A percentile compares a stretch with the other conserved stretches of the same genome.
Evolutionary conservation across 164 flowering plant species (phyloP).

Genomic region (Vitis vinifera): ASM3070453v1 NC_081811.1:30905001-30905500

Average conservation of each 20-base stretch:
- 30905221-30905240: slow-evolving; percentile 94
- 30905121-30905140: slow-evolving; percentile 99
- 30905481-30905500: slow-evolving; percentile 98
- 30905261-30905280: slow-evolving; percentile 93
- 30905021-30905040: not conserved
- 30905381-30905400: slow-evolving; percentile 94
- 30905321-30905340: not conserved
- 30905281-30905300: not conserved
- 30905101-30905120: slow-evolving; percentile 98
- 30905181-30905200: slow-evolving; percentile 99
- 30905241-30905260: slow-evolving; percentile 85
- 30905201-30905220: slow-evolving; percentile 88
- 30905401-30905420: slow-evolving; percentile 95
- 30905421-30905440: slow-evolving; percentile 80
- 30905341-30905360: slow-evolving; percentile 4
- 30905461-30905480: slow-evolving; percentile 94
- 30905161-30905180: slow-evolving; percentile 98
- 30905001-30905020: not conserved
- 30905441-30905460: slow-evolving; percentile 93
- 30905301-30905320: slow-evolving; percentile 1
- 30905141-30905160: slow-evolving; percentile 93
- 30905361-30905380: slow-evolving; percentile 89
- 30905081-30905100: slow-evolving; percentile 41
- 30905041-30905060: not conserved
- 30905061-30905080: not conserved